Conservation (phyloP, 129 eudicot species). For the Dittrichia graveolens region DNA sequence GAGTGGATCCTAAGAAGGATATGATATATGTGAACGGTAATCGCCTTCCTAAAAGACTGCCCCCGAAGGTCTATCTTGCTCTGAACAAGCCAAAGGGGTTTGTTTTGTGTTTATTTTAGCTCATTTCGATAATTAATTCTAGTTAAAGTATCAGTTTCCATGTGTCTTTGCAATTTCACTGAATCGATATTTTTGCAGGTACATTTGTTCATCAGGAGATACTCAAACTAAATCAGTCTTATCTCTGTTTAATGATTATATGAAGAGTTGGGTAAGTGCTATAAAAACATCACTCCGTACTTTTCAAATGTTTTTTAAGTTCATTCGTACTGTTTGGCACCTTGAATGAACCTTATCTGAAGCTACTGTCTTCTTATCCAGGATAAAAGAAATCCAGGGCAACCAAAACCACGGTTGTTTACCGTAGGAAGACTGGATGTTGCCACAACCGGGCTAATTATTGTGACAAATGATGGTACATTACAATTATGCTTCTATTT, state of each 20-base stretch:
- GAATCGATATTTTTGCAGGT: constrained; percentile 43
- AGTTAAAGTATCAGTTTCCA: not conserved
- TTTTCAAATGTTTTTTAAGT: not conserved
- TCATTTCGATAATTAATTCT: not conserved
- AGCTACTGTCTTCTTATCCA: constrained; percentile 28
- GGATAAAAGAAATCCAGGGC: constrained; percentile 74
- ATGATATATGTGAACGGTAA: constrained; percentile 89
- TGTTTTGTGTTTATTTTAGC: constrained; percentile 40
- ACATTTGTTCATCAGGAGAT: constrained; percentile 92
- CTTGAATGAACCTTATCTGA: constrained; percentile 4
- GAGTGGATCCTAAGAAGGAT: constrained; percentile 89
- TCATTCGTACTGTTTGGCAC: not conserved
- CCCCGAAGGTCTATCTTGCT: constrained; percentile 93
- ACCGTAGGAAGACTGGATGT: constrained; percentile 96
- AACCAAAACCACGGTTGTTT: constrained; percentile 81
- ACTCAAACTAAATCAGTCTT: constrained; percentile 74
- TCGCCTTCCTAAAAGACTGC: constrained; percentile 89
- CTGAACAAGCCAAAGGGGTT: constrained; percentile 99
- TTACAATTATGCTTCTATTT: constrained; percentile 11
- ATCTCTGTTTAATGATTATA: constrained; percentile 66
- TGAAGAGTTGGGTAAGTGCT: constrained; percentile 81
- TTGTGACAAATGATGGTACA: constrained; percentile 96
- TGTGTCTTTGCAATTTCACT: constrained; percentile 21
- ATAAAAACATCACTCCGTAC: not conserved
- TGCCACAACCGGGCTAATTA: constrained; percentile 85